Conservation (phyloP, 805 yeast species). For the Cyberlindnera bimundalis region DNA sequence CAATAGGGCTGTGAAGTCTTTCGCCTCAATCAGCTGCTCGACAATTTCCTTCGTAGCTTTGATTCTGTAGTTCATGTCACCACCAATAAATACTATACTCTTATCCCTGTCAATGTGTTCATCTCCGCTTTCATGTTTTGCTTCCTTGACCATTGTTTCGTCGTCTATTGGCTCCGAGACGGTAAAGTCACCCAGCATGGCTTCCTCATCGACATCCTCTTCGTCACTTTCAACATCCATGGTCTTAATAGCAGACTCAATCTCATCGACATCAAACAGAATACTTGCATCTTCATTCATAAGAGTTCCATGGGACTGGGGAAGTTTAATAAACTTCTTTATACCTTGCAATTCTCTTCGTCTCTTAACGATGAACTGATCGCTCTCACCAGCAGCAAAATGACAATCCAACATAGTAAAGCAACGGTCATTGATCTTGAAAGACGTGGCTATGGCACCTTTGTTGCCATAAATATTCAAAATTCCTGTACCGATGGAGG, state of each 20-base stretch:
- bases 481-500: constrained; percentile 55
- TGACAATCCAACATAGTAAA: constrained; percentile 48
- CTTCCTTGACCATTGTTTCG: not conserved
- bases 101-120: constrained; percentile 11
- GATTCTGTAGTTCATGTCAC: constrained; percentile 55
- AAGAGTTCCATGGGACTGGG: constrained; percentile 24
- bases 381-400: constrained; percentile 48
- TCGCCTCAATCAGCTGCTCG: constrained; percentile 27
- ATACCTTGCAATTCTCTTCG: constrained; percentile 44
- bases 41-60: constrained; percentile 30
- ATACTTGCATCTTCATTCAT: constrained; percentile 25
- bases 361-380: constrained; percentile 35
- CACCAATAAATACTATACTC: constrained; percentile 39
- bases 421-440: constrained; percentile 33
- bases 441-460: constrained; percentile 49
- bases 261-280: constrained; percentile 29
- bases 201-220: constrained; percentile 13
- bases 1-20: constrained; percentile 35
- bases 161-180: constrained; percentile 2
- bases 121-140: not conserved
- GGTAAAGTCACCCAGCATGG: constrained; percentile 6
- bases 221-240: constrained; percentile 16
- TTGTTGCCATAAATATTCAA: constrained; percentile 59
- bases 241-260: constrained; percentile 13
- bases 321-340: constrained; percentile 28